These are phyloP conservation scores for Rhizopus sp. DNA, from an alignment of 371 early-diverging fungal species.

Conservation along the genomic window DNA sequence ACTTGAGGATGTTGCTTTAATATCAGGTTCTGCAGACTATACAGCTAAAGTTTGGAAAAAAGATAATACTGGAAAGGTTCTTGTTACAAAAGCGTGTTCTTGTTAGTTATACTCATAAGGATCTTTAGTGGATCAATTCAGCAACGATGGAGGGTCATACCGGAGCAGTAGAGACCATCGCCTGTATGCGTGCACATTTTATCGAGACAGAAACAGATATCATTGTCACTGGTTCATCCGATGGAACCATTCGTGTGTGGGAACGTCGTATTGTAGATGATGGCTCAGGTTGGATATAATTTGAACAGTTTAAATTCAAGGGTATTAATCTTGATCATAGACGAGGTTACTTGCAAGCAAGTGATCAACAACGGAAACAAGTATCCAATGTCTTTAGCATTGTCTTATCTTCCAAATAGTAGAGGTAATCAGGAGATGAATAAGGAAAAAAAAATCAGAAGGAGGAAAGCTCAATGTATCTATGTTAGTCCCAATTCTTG, in stretches of 20 bases:
- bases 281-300: constrained; percentile 30
- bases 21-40: constrained; percentile 85
- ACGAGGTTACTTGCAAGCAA: constrained; percentile 65
- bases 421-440: constrained; percentile 31
- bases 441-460: background rate
- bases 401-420: constrained; percentile 72
- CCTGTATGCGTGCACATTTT: constrained; percentile 53
- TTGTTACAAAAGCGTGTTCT: too few species aligned
- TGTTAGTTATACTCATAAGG: too few species aligned
- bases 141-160: constrained; percentile 74
- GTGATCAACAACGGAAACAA: constrained; percentile 67
- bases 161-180: constrained; percentile 70
- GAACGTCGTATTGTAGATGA: constrained; percentile 54
- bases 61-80: constrained; percentile 28
- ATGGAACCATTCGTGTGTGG: constrained; percentile 82
- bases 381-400: constrained; percentile 70
- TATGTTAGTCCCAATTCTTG: constrained; percentile 62
- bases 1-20: constrained; percentile 64
- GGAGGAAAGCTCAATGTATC: background rate
- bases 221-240: constrained; percentile 79
- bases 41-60: constrained; percentile 79
- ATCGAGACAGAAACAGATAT: constrained; percentile 49
- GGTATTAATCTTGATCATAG: constrained; percentile 22
- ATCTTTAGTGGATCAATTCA: constrained; percentile 61
- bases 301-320: background rate